A percentile compares a stretch with the other conserved stretches of the same genome.
Evolutionary conservation across 2,329 filamentous ascomycete genomes (phyloP).

Genomic region (Fusarium clavum): DNA sequence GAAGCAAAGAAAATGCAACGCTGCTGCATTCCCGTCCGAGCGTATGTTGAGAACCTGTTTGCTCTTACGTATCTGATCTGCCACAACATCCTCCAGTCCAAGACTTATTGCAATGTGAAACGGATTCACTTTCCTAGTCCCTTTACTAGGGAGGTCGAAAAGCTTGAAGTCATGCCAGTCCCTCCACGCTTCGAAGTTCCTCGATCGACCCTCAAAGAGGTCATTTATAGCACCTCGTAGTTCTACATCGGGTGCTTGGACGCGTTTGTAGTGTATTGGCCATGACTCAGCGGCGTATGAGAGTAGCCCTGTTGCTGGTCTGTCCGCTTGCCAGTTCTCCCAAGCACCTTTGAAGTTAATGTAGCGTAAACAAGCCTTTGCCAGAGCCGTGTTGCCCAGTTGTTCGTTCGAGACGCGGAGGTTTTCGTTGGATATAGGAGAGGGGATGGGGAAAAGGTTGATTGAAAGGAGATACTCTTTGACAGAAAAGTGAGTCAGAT

Average conservation of each 20-base stretch:
- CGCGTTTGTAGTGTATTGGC: neutral
- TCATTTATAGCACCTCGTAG: neutral
- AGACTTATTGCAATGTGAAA: neutral
- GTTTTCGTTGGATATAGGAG: accelerated
- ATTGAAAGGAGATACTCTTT: neutral
- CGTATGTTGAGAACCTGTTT: neutral
- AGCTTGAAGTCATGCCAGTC: neutral
- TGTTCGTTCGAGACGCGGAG: accelerated
- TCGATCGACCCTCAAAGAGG: neutral
- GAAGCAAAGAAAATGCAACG: accelerated
- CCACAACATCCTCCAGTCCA: neutral
- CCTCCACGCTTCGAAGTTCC: neutral
- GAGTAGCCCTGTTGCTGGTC: accelerated
- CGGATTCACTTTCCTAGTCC: neutral
- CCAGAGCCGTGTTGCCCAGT: accelerated
- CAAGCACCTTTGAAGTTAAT: accelerated
- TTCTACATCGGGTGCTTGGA: neutral
- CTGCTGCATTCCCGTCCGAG: neutral
- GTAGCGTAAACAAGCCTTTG: neutral
- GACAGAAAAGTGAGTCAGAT: conserved; percentile 13
- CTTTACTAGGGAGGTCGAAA: neutral
- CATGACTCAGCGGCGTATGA: accelerated
- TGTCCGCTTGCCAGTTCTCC: accelerated
- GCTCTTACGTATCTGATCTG: neutral
- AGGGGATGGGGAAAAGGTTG: accelerated